Base-by-base conservation (phyloP, 2,329 filamentous ascomycete species). In the Chaetomium olivaceum region DNA sequence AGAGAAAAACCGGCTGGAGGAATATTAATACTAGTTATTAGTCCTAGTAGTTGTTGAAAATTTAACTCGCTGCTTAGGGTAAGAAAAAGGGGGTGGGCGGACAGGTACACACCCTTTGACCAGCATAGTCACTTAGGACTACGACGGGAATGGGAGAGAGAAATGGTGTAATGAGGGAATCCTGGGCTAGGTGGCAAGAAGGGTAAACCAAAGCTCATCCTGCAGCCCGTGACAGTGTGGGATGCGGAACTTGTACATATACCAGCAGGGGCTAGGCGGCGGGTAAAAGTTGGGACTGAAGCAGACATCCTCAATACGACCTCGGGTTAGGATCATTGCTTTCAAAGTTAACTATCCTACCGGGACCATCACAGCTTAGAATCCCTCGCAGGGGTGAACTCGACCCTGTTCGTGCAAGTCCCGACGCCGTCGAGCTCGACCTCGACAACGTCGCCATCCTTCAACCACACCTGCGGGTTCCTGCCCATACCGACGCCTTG, bases 401-500 rank as follows among this genome's bases (percentile, higher is more conserved):
- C 80, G 25, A 84, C 77, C 72, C 76, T 82, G 75, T 85, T 86
- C 4, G 74, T 82, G 70, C 83, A 87, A 16, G 82, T 83, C 27
- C 90, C 89, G 7, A 92, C 86, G 1, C 82, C 80, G 71, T 91
- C 87, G 1, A 92, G 80, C 7, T 81, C 82, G 58, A 92, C 89
- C 74, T 91, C 87, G 23, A 91, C 88, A 25, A 87, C 77, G 74
- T 92, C 90, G 4, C 89, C 87, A 74, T 92, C 83, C 75, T 88
- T 87, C 64, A 92, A 77, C 87, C 89, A 91, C 11, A 90, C 71
- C 64, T 83, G 85, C 3, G 89, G 89, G 63, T 83, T 87, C 58
- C 85, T 82, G 16, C 89, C 89, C 85, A 90, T 88, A 1, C 87
- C 89, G 23, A 92, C 89, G 36, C 89, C 90, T 67, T 87, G 83